These are phyloP conservation scores for Colletotrichum tanaceti DNA, from an alignment of 2,329 filamentous ascomycete genomes.

Conservation along the genomic window DNA sequence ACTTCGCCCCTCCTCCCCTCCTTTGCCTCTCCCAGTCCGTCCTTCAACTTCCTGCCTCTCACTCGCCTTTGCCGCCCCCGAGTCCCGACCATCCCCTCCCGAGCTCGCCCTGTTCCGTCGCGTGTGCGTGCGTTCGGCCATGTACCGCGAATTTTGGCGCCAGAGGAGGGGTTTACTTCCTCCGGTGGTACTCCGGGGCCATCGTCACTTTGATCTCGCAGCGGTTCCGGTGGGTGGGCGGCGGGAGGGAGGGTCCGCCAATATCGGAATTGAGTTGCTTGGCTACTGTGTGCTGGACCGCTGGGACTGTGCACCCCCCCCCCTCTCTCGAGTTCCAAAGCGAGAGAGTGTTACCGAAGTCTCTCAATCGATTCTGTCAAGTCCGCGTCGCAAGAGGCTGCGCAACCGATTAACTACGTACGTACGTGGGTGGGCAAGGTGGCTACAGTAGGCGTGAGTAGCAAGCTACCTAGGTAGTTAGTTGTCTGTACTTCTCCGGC, in stretches of 20 bases:
- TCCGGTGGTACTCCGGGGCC: conserved; percentile 35
- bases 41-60: neutral
- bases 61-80: conserved; percentile 14
- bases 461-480: no score
- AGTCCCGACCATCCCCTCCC: conserved; percentile 25
- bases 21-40: no score
- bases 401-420: neutral
- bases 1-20: conserved; percentile 2
- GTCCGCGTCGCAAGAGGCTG: neutral
- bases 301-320: conserved; percentile 35
- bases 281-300: conserved; percentile 21
- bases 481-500: neutral
- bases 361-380: neutral
- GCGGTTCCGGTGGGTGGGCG: conserved; percentile 28
- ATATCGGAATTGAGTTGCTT: conserved; percentile 29
- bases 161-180: conserved; percentile 26
- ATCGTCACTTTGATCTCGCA: conserved; percentile 13
- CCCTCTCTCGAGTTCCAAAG: neutral
- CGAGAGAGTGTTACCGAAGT: no score
- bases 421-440: neutral
- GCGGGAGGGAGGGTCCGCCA: conserved; percentile 10
- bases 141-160: neutral
- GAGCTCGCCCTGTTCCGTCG: conserved; percentile 6
- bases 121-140: neutral
- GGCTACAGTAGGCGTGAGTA: no score